phyloP scores from a whole-genome alignment of 768 basidiomycete species.

The Termitomyces heimii region DNA sequence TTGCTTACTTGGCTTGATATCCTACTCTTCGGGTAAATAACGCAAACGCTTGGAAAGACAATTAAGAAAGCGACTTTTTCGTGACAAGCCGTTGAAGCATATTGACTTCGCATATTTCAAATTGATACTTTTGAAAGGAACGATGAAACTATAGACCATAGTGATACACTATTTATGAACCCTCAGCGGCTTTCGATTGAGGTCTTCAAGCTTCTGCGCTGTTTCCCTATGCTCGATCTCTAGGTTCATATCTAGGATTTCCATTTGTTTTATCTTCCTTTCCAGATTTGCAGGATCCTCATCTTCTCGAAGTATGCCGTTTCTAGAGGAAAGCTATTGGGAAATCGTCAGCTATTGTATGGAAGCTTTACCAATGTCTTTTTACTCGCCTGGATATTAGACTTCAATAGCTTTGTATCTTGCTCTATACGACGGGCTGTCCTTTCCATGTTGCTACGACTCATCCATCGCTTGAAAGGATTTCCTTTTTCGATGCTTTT shows the following conservation, averaged over 20 bases:
- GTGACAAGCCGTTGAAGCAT: background rate
- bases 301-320: background rate
- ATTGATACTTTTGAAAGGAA: too few species aligned
- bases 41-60: too few species aligned
- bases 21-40: too few species aligned
- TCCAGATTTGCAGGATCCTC: background rate
- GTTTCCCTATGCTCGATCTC: background rate
- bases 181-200: background rate
- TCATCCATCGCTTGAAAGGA: background rate
- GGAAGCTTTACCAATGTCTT: background rate
- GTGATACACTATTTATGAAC: background rate
- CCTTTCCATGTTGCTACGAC: background rate
- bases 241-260: background rate
- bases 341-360: background rate
- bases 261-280: background rate
- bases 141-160: background rate
- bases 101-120: background rate
- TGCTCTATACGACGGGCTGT: background rate
- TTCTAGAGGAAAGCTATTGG: background rate
- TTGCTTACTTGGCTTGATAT: too few species aligned
- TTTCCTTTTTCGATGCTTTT: background rate
- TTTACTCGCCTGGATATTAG: background rate
- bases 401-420: background rate
- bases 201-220: background rate
- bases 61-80: background rate